Percentiles rank a stretch among this genome's conserved stretches.
These are phyloP conservation scores for Zygoascus hellenicus DNA, from an alignment of 1,139 yeast genomes.

Conservation along the genomic window DNA sequence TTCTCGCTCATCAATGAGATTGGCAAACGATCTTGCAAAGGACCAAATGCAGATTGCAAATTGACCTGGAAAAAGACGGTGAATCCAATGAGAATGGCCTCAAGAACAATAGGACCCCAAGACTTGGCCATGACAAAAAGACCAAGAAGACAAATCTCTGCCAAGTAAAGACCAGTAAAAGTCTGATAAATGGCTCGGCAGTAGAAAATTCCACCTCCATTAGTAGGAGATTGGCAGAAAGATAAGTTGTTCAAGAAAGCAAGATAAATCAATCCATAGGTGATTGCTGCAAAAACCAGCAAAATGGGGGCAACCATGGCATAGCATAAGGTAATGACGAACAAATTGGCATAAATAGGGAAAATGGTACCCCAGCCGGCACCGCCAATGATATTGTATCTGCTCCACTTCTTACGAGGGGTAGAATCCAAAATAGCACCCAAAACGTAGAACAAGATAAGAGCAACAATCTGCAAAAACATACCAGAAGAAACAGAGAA, in stretches of 20 bases:
- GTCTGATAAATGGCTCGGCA: conserved; percentile 86
- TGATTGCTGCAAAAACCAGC: conserved; percentile 61
- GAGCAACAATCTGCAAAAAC: conserved; percentile 68
- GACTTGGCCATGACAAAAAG: conserved; percentile 86
- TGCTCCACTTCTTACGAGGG: conserved; percentile 78
- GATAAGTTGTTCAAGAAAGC: conserved; percentile 77
- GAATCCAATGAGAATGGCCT: conserved; percentile 55
- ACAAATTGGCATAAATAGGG: conserved; percentile 79
- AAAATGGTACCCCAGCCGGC: conserved; percentile 85
- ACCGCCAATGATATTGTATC: conserved; percentile 57
- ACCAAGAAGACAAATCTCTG: conserved; percentile 79
- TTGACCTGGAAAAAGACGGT: conserved; percentile 64
- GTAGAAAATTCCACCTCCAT: conserved; percentile 78
- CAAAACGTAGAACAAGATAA: conserved; percentile 63
- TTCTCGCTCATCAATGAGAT: conserved; percentile 34
- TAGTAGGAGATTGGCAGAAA: conserved; percentile 63
- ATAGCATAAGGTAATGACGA: conserved; percentile 73
- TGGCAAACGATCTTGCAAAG: conserved; percentile 64
- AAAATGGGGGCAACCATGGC: conserved; percentile 77
- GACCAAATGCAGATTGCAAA: conserved; percentile 56
- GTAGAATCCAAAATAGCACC: conserved; percentile 70
- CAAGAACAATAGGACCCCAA: conserved; percentile 88
- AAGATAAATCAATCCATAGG: conserved; percentile 66
- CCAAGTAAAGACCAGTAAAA: conserved; percentile 80
- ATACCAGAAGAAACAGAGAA: conserved; percentile 75